A percentile compares a stretch with the other conserved stretches of the same genome.
Evolutionary conservation across 1,284 basidiomycete species (phyloP).

Genomic region (Ceratobasidium sp.): DNA sequence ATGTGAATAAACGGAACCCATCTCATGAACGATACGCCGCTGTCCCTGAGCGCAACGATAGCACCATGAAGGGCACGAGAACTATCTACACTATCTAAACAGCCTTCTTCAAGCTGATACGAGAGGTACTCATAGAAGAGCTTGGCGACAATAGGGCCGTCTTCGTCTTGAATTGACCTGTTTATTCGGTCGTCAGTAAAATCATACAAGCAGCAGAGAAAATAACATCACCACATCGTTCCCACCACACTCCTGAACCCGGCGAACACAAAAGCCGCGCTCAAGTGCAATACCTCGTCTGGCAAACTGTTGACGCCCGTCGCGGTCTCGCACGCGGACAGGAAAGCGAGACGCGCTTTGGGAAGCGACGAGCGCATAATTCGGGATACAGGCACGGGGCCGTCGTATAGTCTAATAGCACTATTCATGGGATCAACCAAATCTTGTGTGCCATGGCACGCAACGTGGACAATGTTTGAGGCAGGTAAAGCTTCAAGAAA

Average conservation of each 20-base stretch:
- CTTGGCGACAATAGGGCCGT: neutral
- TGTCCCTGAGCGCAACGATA: neutral
- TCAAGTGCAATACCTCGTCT: slow-evolving; percentile 24
- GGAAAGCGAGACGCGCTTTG: slow-evolving; percentile 13
- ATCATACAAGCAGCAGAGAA: no score
- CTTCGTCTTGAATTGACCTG: neutral
- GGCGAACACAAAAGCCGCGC: slow-evolving; percentile 4
- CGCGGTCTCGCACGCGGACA: slow-evolving; percentile 19
- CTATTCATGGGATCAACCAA: neutral
- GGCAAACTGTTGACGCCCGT: slow-evolving; percentile 4
- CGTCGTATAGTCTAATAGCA: slow-evolving; percentile 4
- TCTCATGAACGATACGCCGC: neutral
- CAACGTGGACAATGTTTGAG: neutral
- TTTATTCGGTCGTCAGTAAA: no score
- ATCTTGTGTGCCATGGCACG: slow-evolving; percentile 1
- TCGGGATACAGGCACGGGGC: neutral
- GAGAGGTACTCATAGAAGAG: neutral
- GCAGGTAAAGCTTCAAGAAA: neutral
- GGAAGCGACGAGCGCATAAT: neutral
- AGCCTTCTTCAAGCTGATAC: neutral
- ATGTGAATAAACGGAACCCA: slow-evolving; percentile 5
- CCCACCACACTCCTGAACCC: neutral
- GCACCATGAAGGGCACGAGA: neutral
- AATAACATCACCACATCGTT: slow-evolving; percentile 1
- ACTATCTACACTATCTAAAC: neutral